These are phyloP conservation scores for Zopfia rhizophila DNA, from an alignment of 2,329 filamentous ascomycete species.

Conservation along the genomic window DNA sequence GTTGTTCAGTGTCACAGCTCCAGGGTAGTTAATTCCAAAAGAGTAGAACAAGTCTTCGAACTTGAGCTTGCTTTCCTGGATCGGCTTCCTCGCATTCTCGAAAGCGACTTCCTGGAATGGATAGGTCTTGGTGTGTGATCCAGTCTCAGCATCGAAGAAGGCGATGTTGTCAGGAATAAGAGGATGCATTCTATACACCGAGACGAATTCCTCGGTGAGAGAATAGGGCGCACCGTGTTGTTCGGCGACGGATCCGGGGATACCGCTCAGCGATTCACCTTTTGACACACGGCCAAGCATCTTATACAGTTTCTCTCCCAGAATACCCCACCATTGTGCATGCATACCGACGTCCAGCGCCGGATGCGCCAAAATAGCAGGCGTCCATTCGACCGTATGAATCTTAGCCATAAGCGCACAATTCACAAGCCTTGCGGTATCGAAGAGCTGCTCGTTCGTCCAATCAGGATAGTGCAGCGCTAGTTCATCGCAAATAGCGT, in stretches of 20 bases:
- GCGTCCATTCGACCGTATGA: slow-evolving; percentile 62
- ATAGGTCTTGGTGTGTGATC: slow-evolving; percentile 40
- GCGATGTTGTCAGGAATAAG: slow-evolving; percentile 53
- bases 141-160: slow-evolving; percentile 44
- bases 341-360: slow-evolving; percentile 56
- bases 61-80: slow-evolving; percentile 27
- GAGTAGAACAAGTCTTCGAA: slow-evolving; percentile 52
- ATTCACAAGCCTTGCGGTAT: slow-evolving; percentile 58
- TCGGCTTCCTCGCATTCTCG: slow-evolving; percentile 42
- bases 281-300: slow-evolving; percentile 54
- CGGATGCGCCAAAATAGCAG: slow-evolving; percentile 59
- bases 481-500: slow-evolving; percentile 56
- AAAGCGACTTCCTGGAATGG: slow-evolving; percentile 49
- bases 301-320: slow-evolving; percentile 55
- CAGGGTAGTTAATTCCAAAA: slow-evolving; percentile 61
- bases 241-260: slow-evolving; percentile 52
- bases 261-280: slow-evolving; percentile 54
- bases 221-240: slow-evolving; percentile 54
- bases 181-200: slow-evolving; percentile 57
- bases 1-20: slow-evolving; percentile 57
- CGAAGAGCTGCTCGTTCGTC: slow-evolving; percentile 56
- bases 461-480: slow-evolving; percentile 49
- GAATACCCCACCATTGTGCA: slow-evolving; percentile 60
- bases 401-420: slow-evolving; percentile 62
- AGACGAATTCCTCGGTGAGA: slow-evolving; percentile 58